phyloP scores from a whole-genome alignment of 148 eudicot species.

The Silene latifolia region DNA sequence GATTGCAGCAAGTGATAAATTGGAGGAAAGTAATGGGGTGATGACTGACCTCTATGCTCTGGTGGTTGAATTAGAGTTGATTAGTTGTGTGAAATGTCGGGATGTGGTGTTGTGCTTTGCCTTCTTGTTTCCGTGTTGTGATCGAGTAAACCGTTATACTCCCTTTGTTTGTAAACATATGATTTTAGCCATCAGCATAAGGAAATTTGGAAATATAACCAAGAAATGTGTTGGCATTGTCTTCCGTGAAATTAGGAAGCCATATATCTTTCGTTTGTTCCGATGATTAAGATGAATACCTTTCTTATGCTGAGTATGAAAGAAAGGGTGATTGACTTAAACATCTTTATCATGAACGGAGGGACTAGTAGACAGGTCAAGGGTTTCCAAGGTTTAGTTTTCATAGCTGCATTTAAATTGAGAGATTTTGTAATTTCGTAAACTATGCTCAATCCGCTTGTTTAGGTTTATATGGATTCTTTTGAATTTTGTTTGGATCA shows the following conservation, averaged over 20 bases:
- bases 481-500: no score
- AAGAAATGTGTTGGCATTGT: no score
- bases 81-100: not conserved
- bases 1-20: not conserved
- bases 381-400: not conserved
- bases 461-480: no score
- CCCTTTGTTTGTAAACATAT: no score
- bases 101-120: not conserved
- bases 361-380: not conserved
- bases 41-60: not conserved
- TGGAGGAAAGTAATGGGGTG: not conserved
- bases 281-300: not conserved
- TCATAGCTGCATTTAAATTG: not conserved
- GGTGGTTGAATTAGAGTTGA: not conserved
- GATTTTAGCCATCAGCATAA: not conserved
- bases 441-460: no score
- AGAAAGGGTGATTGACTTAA: not conserved
- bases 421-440: not conserved
- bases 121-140: not conserved
- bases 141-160: not conserved
- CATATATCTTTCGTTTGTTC: not conserved
- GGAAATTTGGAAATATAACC: no score
- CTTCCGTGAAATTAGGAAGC: no score
- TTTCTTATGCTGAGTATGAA: not conserved
- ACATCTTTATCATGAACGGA: not conserved